phyloP scores from a whole-genome alignment of 768 basidiomycete genomes.

The Suillus placidus region DNA sequence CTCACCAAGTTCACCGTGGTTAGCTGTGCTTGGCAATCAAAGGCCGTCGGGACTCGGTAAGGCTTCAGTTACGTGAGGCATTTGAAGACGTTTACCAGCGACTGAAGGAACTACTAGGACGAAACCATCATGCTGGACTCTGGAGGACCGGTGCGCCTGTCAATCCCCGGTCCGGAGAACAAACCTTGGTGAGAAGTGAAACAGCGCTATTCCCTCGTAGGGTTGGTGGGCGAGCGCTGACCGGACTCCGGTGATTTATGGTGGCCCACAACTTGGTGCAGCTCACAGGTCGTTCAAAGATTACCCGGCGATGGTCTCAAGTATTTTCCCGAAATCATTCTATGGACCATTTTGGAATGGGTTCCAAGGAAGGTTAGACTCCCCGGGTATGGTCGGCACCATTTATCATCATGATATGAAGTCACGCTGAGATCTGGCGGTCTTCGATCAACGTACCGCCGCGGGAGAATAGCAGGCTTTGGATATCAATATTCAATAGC shows the following conservation, averaged over 20 bases:
- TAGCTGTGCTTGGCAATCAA: constrained; percentile 1
- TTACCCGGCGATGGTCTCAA: background rate
- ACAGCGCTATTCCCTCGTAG: background rate
- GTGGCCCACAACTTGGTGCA: constrained; percentile 12
- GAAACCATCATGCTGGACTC: background rate
- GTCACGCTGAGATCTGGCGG: constrained; percentile 16
- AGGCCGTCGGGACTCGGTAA: background rate
- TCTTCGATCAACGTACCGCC: constrained; percentile 37
- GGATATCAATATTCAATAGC: constrained; percentile 15
- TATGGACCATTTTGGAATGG: background rate
- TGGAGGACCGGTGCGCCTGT: background rate
- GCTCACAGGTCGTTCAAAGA: background rate
- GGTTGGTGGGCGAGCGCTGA: constrained; percentile 11
- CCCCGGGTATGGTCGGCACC: constrained; percentile 1
- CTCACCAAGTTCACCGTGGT: background rate
- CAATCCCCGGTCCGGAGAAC: background rate
- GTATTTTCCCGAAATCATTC: constrained; percentile 6
- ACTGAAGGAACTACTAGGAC: background rate
- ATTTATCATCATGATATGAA: constrained; percentile 19
- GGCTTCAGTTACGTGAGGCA: background rate
- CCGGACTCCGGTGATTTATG: constrained; percentile 21
- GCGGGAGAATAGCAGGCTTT: constrained; percentile 27
- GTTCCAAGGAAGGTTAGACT: constrained; percentile 7
- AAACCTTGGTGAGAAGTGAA: background rate
- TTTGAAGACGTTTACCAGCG: background rate